Evolutionary conservation across 495 filamentous ascomycete species (phyloP), one percentile per base, ranked within the genome.

Genomic region (Penicillium egyptiacum): DNA sequence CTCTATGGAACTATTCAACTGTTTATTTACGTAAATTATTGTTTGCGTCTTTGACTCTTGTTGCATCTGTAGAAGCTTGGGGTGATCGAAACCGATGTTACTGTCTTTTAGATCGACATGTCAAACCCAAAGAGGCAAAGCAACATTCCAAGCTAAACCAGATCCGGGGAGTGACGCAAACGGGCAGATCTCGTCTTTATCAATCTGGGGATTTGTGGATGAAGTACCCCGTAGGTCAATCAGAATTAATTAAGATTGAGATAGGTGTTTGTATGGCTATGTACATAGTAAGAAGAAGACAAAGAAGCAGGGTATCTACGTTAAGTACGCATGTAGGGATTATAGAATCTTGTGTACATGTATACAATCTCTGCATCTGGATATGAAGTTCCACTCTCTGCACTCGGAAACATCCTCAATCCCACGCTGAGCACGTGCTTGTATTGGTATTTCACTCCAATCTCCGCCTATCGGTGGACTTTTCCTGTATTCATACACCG

Each of bases 151-250:
- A 58, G 61, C 68, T 70, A 71, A 63, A 64, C 69, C 63, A 59
- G 54, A 67, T 68, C 65, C 67, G 70, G 69, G 53, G 57, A 33
- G 61, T 70, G 68, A 73, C 67, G 69, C 69, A 72, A 73, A 73
- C 70, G 26, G 61, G 33, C 41, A 9, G 48, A 22, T 20, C 39
- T 49, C 20, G 41, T 19, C 23, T 16, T 12, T 8, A 23, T 47
- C 9, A 12, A 47, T 57, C 46, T 28, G 46, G 49, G 56, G 42
- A 41, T 22, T 19, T 22, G 10, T 39, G 53, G 22, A 26, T 40
- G 22, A 8, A 41, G 14, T 28, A 17, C n/a, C n/a, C n/a, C n/a
- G 28, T 40, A 31, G 28, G 28, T 4, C 14, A 30, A 49, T 31
- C 8, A 42, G 31, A 35, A 56, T 35, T 39, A 19, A 20, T 28